Percentiles rank a stretch among this genome's conserved stretches.
These are phyloP conservation scores for Chlamydomonas sphaeroides DNA, from an alignment of 139 green algal species.

Conservation along the genomic window DNA sequence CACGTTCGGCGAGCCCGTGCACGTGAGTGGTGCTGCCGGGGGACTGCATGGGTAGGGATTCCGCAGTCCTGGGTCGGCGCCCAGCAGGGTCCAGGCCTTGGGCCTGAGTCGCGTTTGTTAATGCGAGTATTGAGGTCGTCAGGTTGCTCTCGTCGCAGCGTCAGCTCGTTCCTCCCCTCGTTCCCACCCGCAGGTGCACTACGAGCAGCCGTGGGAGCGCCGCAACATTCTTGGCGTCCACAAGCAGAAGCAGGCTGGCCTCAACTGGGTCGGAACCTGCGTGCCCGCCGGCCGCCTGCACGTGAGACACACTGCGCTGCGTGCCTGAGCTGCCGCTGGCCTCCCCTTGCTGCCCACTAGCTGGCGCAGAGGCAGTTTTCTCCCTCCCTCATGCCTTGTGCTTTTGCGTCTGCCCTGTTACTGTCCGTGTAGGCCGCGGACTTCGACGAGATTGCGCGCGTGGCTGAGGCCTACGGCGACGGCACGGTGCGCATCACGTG, in stretches of 20 bases:
- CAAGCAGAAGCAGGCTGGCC: constrained; percentile 87
- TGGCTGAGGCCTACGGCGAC: constrained; percentile 89
- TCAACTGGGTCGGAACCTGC: constrained; percentile 73
- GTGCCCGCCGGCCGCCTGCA: constrained; percentile 89
- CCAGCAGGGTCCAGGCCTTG: no score
- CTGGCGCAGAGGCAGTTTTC: no score
- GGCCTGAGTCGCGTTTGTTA: no score
- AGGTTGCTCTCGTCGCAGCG: no score
- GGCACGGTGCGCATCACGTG: constrained; percentile 93
- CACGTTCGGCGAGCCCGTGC: constrained; percentile 51
- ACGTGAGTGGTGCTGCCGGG: constrained; percentile 48
- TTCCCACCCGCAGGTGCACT: constrained; percentile 47
- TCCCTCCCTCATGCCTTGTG: background rate
- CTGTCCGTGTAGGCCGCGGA: constrained; percentile 67
- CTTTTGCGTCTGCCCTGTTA: background rate
- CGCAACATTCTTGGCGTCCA: constrained; percentile 92
- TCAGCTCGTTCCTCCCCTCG: no score
- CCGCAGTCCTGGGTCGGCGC: no score
- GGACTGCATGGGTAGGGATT: no score
- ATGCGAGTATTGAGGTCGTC: no score
- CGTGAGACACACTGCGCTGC: no score
- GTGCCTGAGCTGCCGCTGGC: no score
- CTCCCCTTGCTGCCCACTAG: no score
- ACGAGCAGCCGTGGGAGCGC: constrained; percentile 75
- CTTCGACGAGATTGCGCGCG: constrained; percentile 81